phyloP scores from a whole-genome alignment of 169 alveolate species.

The Cryptosporidium ubiquitum region DNA sequence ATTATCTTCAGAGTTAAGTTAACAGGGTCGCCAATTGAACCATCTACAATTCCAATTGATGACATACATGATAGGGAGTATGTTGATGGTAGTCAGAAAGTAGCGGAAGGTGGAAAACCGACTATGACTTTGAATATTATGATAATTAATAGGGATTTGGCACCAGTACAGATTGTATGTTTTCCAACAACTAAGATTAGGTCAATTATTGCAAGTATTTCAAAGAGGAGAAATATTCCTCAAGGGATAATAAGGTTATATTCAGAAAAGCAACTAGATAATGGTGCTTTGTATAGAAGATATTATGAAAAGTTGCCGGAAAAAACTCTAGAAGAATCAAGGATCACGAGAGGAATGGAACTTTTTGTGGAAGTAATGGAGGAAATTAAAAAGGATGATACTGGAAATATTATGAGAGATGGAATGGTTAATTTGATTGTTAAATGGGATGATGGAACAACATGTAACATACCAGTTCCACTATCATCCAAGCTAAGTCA shows the following conservation, averaged over 20 bases:
- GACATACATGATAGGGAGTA: slow-evolving; percentile 51
- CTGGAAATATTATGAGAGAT: slow-evolving; percentile 48
- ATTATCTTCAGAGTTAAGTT: slow-evolving; percentile 53
- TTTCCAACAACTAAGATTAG: slow-evolving; percentile 50
- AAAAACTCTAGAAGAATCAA: slow-evolving; percentile 62
- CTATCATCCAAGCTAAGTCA: slow-evolving; percentile 58
- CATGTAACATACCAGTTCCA: slow-evolving; percentile 66
- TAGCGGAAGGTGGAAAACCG: background rate
- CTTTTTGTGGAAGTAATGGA: slow-evolving; percentile 63
- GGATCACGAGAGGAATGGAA: slow-evolving; percentile 48
- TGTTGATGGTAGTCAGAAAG: slow-evolving; percentile 39
- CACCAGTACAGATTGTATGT: slow-evolving; percentile 64
- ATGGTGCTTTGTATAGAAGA: slow-evolving; percentile 67
- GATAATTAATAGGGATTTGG: slow-evolving; percentile 39
- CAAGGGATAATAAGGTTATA: slow-evolving; percentile 4
- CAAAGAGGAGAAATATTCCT: slow-evolving; percentile 58
- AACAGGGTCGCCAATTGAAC: slow-evolving; percentile 61
- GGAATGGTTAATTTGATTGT: slow-evolving; percentile 70
- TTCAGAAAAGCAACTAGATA: slow-evolving; percentile 53
- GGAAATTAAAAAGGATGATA: slow-evolving; percentile 49
- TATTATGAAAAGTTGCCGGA: slow-evolving; percentile 69
- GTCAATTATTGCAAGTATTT: slow-evolving; percentile 38
- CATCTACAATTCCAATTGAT: slow-evolving; percentile 30
- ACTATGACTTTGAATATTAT: slow-evolving; percentile 46
- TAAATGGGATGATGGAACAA: slow-evolving; percentile 71